phyloP scores from a whole-genome alignment of 1,139 yeast genomes.

The Magnusiomyces paraingens region DNA sequence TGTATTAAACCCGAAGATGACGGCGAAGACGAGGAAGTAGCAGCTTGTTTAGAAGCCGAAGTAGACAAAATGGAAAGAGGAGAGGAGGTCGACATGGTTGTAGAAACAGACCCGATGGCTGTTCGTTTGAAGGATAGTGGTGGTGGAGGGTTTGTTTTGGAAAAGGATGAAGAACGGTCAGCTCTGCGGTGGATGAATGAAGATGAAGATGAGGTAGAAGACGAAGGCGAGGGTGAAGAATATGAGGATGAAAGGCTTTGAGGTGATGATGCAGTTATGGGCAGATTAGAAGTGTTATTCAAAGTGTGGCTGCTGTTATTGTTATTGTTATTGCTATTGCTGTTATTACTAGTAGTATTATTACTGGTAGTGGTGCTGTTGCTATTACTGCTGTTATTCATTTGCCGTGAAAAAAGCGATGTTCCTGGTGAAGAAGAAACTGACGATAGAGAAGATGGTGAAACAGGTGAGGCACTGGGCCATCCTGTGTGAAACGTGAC shows the following conservation, averaged over 20 bases:
- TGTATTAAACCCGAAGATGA: not conserved
- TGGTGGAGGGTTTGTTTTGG: not conserved
- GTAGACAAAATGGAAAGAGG: not conserved
- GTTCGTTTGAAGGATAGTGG: not conserved
- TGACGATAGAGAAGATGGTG: not conserved
- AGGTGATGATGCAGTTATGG: not conserved
- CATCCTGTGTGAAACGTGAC: no score
- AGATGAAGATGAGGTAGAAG: not conserved
- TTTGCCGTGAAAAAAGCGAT: constrained; percentile 26
- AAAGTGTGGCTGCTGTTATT: no score
- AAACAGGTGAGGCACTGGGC: not conserved
- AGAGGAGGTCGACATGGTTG: not conserved
- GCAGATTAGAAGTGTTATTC: no score
- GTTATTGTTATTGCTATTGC: not conserved
- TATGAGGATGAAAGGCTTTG: constrained; percentile 1
- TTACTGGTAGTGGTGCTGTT: not conserved
- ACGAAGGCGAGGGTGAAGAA: not conserved
- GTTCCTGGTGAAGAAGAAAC: constrained; percentile 57
- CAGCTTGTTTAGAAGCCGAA: not conserved
- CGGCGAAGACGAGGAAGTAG: not conserved
- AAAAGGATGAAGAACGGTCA: not conserved
- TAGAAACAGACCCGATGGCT: not conserved
- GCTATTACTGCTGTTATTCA: not conserved
- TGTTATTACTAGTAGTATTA: not conserved
- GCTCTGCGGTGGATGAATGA: not conserved